These are phyloP conservation scores for Solanum stenotomum DNA, from an alignment of 257 asterid species.

Conservation along the genomic window DNA sequence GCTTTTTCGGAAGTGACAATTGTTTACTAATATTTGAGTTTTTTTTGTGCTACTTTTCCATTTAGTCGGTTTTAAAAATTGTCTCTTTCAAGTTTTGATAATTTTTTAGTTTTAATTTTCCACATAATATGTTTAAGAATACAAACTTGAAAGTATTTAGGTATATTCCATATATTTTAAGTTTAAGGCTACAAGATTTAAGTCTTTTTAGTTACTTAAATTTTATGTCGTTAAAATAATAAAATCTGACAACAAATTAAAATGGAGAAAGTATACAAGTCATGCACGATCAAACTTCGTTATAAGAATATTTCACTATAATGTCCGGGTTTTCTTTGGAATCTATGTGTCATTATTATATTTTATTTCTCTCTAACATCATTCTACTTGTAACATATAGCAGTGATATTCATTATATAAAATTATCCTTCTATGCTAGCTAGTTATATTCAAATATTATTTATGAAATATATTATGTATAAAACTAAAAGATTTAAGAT, in stretches of 20 bases:
- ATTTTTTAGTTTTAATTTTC: no score
- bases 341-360: background rate
- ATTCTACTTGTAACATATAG: no score
- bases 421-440: background rate
- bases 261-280: background rate
- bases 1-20: no score
- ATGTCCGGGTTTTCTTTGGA: background rate
- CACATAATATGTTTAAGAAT: no score
- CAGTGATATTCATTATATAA: background rate
- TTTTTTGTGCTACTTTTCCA: no score
- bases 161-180: no score
- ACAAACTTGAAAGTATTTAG: background rate
- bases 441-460: background rate
- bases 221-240: no score
- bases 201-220: no score
- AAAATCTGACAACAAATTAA: no score
- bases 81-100: rapidly evolving
- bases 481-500: no score
- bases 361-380: background rate
- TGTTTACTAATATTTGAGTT: background rate
- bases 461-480: no score
- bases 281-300: background rate
- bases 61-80: no score
- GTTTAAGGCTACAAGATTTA: background rate
- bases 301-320: background rate